Evolutionary conservation across 202 grass and related monocot species (phyloP), one percentile per base, ranked within the genome.

Genomic region (Hordeum pubiflorum): DNA sequence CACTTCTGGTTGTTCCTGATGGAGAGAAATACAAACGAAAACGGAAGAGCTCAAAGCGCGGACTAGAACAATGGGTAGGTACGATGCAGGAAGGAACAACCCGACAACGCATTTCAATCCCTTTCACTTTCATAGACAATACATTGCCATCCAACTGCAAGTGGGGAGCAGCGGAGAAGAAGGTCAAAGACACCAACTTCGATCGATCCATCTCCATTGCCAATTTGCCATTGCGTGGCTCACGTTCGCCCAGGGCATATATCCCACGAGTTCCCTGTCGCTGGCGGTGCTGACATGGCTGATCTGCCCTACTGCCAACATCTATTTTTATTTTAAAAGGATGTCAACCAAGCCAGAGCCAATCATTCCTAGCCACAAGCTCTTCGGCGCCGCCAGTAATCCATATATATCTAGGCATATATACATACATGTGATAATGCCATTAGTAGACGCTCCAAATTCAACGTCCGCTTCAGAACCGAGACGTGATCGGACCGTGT

Each of bases 141-240:
- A 9, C 8, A 70, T 29, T 29, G 31, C 21, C 78, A 78, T 44
- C 76, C 76, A 77, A 31, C 7, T 31, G 24, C 69, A 72, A 85
- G 72, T 78, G 82, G 66, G 78, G 65, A 52, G 58, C 83, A 78
- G 58, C 22, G 48, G 34, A 18, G 78, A 71, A 65, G 34, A 6
- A 24, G 46, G 78, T 82, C 82, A 82, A 64, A 72, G 20, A 85
- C 50, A 59, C 56, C 61, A 34, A 50, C 46, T 22, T 50, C 20
- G 33, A 61, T 68, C 58, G 37, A 3, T 8, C 6, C 67, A 48
- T 48, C 15, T 48, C 44, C 44, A 1, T 14, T 48, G 7, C 44
- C 44, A 83, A 68, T 37, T 14, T 48, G 7, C 44, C 44, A 83
- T 75, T 37, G 46, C 81, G 73, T 82, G 83, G 87, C 24, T 89